Conservation (phyloP, 2,329 filamentous ascomycete genomes). For the Botrytis cinerea region DNA sequence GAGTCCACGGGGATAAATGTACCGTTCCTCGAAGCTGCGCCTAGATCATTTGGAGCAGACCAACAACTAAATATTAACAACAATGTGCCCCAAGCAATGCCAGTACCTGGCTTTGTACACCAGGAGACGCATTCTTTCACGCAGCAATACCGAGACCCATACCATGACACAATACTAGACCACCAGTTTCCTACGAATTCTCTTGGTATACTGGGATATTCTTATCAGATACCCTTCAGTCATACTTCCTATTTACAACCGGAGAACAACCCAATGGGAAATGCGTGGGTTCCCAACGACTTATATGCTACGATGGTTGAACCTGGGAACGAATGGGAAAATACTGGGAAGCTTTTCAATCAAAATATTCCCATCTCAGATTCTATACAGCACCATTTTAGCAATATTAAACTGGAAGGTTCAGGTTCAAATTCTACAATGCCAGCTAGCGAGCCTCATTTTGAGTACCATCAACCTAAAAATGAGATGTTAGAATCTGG, state of each 20-base stretch:
- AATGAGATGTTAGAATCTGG: background rate
- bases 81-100: background rate
- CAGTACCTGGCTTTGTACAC: constrained; percentile 1
- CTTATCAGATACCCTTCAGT: background rate
- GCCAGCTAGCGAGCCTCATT: background rate
- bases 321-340: constrained; percentile 32
- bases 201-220: background rate
- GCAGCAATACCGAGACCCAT: constrained; percentile 13
- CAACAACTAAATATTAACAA: background rate
- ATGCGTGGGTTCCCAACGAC: constrained; percentile 35
- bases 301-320: constrained; percentile 36
- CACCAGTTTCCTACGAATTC: constrained; percentile 7
- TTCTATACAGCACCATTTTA: background rate
- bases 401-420: constrained; percentile 5
- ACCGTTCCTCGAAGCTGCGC: background rate
- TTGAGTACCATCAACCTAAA: background rate
- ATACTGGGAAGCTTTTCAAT: constrained; percentile 19
- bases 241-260: constrained; percentile 19
- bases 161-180: constrained; percentile 9
- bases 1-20: background rate
- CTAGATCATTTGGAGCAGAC: background rate
- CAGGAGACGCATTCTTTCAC: background rate
- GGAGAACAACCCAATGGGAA: constrained; percentile 15
- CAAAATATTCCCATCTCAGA: constrained; percentile 19
- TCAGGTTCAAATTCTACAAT: background rate